A percentile compares a stretch with the other conserved stretches of the same genome.
Conservation (phyloP, 2,329 filamentous ascomycete species). For the Fusarium sp. region DNA sequence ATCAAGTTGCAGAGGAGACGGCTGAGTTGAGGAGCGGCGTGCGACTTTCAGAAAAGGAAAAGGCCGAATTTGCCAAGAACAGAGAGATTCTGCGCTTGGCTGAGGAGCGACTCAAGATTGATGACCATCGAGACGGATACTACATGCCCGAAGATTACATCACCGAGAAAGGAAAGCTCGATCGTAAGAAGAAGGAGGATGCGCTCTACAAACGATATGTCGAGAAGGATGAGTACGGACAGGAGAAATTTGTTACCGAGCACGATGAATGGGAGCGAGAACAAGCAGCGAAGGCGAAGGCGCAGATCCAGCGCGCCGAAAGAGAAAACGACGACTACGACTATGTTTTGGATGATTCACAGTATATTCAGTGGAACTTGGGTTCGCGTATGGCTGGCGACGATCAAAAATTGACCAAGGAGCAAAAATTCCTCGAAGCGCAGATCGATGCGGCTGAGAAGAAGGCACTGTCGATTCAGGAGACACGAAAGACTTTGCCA, state of each 20-base stretch:
- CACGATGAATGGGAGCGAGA: conserved; percentile 97
- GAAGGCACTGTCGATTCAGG: conserved; percentile 88
- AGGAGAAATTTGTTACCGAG: conserved; percentile 91
- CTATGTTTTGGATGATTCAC: conserved; percentile 90
- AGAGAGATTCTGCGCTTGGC: conserved; percentile 83
- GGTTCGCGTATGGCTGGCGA: conserved; percentile 81
- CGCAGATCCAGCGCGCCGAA: conserved; percentile 82
- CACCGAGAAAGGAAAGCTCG: conserved; percentile 91
- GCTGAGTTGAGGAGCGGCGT: conserved; percentile 83
- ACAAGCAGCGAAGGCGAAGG: conserved; percentile 87
- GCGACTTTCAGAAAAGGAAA: conserved; percentile 81
- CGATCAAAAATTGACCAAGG: conserved; percentile 77
- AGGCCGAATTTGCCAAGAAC: conserved; percentile 89
- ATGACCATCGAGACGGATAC: conserved; percentile 94
- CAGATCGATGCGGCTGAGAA: conserved; percentile 91
- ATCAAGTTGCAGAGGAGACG: conserved; percentile 90
- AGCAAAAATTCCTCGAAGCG: conserved; percentile 82
- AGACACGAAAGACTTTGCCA: conserved; percentile 89
- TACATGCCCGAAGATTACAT: conserved; percentile 95
- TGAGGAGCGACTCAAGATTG: conserved; percentile 87
- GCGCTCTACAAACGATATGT: conserved; percentile 92
- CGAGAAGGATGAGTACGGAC: conserved; percentile 86
- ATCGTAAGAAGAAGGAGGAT: conserved; percentile 87
- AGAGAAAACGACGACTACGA: conserved; percentile 87
- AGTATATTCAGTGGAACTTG: conserved; percentile 87